A percentile compares a stretch with the other conserved stretches of the same genome.
Evolutionary conservation across 2,329 filamentous ascomycete species (phyloP).

Genomic region (Cladosporium colombiae): DNA sequence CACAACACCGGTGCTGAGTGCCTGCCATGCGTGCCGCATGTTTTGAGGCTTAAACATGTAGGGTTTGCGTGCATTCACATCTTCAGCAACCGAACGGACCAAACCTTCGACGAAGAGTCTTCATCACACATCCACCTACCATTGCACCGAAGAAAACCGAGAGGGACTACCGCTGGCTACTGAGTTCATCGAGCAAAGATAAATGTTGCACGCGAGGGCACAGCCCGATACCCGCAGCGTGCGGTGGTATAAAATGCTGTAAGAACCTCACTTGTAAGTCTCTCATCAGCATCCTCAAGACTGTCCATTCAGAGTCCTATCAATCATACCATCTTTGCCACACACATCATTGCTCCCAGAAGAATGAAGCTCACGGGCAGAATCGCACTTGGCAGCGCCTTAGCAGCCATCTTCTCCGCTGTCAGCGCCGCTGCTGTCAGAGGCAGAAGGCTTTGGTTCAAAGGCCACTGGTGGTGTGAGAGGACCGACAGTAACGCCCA

Average conservation of each 20-base stretch:
- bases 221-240: background rate
- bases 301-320: background rate
- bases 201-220: background rate
- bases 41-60: background rate
- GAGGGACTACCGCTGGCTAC: background rate
- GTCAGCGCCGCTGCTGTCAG: slow-evolving; percentile 37
- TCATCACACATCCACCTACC: background rate
- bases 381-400: background rate
- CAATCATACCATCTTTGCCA: background rate
- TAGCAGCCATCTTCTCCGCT: background rate
- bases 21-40: background rate
- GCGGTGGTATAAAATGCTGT: background rate
- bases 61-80: background rate
- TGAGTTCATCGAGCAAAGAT: background rate
- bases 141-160: background rate
- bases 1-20: background rate
- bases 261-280: background rate
- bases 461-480: slow-evolving; percentile 56
- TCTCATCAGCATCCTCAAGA: background rate
- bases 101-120: background rate
- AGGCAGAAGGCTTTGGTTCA: slow-evolving; percentile 45
- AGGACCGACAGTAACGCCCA: slow-evolving; percentile 42
- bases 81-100: background rate
- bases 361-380: slow-evolving; percentile 1
- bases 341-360: background rate